Percentiles rank a stretch among this genome's conserved stretches.
Evolutionary conservation across 768 basidiomycete species (phyloP).

Genomic region (Boletus tomentosulus): DNA sequence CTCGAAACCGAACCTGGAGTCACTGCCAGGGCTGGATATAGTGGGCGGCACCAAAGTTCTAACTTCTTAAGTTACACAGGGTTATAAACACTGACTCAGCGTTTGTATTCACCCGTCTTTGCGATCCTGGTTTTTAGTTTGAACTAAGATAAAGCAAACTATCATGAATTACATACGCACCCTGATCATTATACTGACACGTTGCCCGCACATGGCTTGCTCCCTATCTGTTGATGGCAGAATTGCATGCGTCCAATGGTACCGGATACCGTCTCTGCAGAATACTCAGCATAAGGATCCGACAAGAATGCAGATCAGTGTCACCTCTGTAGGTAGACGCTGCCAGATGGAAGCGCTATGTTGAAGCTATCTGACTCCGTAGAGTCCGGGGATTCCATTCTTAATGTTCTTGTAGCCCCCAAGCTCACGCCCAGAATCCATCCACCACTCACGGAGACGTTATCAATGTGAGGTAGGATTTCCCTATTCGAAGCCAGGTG

Average conservation of each 20-base stretch:
- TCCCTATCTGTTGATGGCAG: slow-evolving; percentile 25
- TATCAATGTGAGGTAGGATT: slow-evolving; percentile 81
- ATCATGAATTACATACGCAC: slow-evolving; percentile 37
- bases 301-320: slow-evolving; percentile 5
- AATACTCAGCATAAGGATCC: slow-evolving; percentile 1
- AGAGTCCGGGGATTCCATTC: slow-evolving; percentile 44
- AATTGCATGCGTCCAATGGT: slow-evolving; percentile 73
- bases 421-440: slow-evolving; percentile 84
- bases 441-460: slow-evolving; percentile 68
- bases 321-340: slow-evolving; percentile 83
- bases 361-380: slow-evolving; percentile 43
- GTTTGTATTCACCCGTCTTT: neutral
- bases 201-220: slow-evolving; percentile 45
- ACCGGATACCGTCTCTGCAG: slow-evolving; percentile 62
- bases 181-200: slow-evolving; percentile 83
- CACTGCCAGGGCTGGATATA: slow-evolving; percentile 6
- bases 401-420: slow-evolving; percentile 62
- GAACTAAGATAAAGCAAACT: slow-evolving; percentile 7
- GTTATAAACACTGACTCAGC: slow-evolving; percentile 1
- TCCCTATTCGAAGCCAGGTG: slow-evolving; percentile 82
- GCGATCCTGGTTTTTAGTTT: slow-evolving; percentile 3
- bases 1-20: slow-evolving; percentile 6
- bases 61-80: neutral
- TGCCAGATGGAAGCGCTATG: slow-evolving; percentile 69
- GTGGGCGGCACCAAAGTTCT: neutral